phyloP scores from a whole-genome alignment of 2,329 filamentous ascomycete species.

The Aschersonia sp. region DNA sequence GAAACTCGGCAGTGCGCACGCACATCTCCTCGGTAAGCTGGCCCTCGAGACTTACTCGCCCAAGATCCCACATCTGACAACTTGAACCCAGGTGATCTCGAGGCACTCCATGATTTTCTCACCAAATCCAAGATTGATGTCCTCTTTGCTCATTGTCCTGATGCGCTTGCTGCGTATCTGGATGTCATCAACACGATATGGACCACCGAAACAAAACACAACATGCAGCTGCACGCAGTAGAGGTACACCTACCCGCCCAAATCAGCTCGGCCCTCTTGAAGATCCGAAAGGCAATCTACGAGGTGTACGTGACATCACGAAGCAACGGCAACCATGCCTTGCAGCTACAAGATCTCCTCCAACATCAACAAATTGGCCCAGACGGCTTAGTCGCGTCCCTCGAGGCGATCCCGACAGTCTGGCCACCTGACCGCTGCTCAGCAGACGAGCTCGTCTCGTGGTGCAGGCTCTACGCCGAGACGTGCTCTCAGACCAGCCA shows the following conservation, averaged over 20 bases:
- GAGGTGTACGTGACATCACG: constrained; percentile 19
- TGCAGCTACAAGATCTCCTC: constrained; percentile 13
- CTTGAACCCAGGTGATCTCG: constrained; percentile 13
- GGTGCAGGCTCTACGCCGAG: constrained; percentile 28
- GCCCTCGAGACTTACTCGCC: neutral
- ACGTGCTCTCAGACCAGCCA: constrained; percentile 21
- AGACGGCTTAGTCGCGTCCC: constrained; percentile 20
- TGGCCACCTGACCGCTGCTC: constrained; percentile 14
- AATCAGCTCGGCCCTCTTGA: constrained; percentile 21
- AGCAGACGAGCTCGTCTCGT: constrained; percentile 12
- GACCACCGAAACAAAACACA: constrained; percentile 12
- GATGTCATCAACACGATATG: constrained; percentile 29
- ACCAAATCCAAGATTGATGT: constrained; percentile 10
- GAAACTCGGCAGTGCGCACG: constrained; percentile 32
- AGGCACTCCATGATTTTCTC: constrained; percentile 16
- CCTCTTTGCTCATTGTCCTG: constrained; percentile 17
- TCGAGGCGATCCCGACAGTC: constrained; percentile 17
- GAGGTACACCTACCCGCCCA: constrained; percentile 6
- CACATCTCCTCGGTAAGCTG: constrained; percentile 25
- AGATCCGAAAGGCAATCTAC: constrained; percentile 21
- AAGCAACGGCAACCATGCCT: constrained; percentile 8
- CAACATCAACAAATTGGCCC: constrained; percentile 14
- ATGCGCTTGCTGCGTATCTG: constrained; percentile 29
- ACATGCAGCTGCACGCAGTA: constrained; percentile 8
- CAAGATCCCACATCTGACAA: neutral